phyloP scores from a whole-genome alignment of 768 basidiomycete species.

The Cystobasidium ongulense region DNA sequence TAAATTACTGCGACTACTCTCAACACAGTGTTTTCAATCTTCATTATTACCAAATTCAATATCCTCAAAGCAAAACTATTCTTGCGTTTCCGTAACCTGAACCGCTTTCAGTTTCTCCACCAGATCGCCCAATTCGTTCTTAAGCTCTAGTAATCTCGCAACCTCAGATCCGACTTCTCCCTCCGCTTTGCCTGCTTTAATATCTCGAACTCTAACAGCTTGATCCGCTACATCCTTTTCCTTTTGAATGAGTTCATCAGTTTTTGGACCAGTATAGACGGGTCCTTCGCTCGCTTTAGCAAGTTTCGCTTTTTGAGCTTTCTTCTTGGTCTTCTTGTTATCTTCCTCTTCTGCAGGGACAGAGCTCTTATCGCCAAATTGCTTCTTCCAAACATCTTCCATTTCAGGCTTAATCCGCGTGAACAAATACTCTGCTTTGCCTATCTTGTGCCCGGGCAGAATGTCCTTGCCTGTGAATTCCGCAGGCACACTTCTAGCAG shows the following conservation, averaged over 20 bases:
- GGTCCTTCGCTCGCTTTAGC: constrained; percentile 45
- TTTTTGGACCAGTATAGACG: constrained; percentile 54
- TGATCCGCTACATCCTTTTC: constrained; percentile 70
- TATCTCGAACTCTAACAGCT: constrained; percentile 60
- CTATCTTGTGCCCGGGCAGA: constrained; percentile 73
- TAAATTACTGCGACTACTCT: too few species aligned
- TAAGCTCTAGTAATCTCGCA: constrained; percentile 36
- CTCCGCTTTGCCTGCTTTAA: constrained; percentile 55
- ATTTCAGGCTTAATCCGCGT: constrained; percentile 85
- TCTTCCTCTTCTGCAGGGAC: constrained; percentile 46
- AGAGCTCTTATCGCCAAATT: constrained; percentile 61
- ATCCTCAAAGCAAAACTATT: too few species aligned
- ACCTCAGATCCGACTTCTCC: constrained; percentile 37
- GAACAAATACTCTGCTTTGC: constrained; percentile 81
- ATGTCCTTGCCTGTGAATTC: constrained; percentile 58
- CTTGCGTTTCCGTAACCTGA: constrained; percentile 19
- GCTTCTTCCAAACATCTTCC: constrained; percentile 69
- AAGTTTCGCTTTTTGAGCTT: constrained; percentile 50
- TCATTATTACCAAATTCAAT: too few species aligned
- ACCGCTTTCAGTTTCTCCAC: constrained; percentile 31
- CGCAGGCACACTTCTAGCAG: constrained; percentile 67
- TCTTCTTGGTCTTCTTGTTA: constrained; percentile 45
- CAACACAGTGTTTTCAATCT: too few species aligned
- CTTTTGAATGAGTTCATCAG: constrained; percentile 61
- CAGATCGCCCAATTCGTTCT: constrained; percentile 36